Evolutionary conservation across 2,329 filamentous ascomycete genomes (phyloP), one percentile per base, ranked within the genome.

Genomic region (Emergomyces orientalis): DNA sequence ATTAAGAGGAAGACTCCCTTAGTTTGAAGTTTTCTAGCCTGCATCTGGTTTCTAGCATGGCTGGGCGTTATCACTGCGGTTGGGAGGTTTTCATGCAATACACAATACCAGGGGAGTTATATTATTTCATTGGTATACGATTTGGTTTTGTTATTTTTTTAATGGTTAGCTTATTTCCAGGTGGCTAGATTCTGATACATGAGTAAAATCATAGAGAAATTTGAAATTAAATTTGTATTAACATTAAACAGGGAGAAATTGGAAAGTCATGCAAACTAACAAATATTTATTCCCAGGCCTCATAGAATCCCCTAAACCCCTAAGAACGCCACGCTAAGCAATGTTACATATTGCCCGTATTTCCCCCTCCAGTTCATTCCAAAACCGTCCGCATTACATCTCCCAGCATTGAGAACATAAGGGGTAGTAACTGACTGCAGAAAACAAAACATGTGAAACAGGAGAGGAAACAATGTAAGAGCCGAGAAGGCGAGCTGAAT

Each of bases 1-100:
- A 92, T 97, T 70, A 97, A 96, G 80, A 94, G 90, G 81, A 93
- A 91, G 76, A 79, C 82, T 19, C 79, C 82, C 0, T 70, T 87
- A 22, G 81, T 85, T 4, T 86, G 45, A 64, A n/a, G 25, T 37
- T 60, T 8, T 25, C 14, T 51, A 30, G 25, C 13, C 17, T 60
- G n/a, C 43, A 62, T 22, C 25, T 57, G 13, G 19, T 41, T 45
- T 30, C 27, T 5, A 30, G 57, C 57, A 59, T 59, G 49, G 47
- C 41, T 41, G 19, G 41, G 57, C 25, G 39, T 45, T 41, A 37
- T 57, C 11, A 30, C 19, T 59, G 41, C 9, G 39, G 27, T 34
- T 59, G 27, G 41, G 14, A 4, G 19, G 34, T 34, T 58, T 43
- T 11, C 19, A 27, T 19, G 17, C 22, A 27, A 43, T 41, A n/a